These are phyloP conservation scores for Lepidium africanum DNA, from an alignment of 345 rosid species.

Conservation along the genomic window DNA sequence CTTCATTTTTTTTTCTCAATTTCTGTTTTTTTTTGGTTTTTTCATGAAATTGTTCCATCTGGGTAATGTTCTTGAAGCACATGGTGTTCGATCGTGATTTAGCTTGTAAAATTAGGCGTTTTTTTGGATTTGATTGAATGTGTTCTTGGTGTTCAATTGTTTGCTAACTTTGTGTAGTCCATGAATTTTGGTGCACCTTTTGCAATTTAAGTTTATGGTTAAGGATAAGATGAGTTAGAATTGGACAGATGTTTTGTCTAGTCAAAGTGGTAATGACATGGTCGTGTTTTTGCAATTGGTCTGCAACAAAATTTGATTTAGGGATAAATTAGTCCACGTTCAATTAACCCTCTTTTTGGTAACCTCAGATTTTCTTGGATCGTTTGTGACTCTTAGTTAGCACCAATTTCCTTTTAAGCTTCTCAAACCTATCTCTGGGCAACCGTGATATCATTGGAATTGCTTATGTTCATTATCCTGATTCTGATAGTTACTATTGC, in stretches of 20 bases:
- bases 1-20: neutral
- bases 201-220: neutral
- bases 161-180: neutral
- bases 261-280: neutral
- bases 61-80: neutral
- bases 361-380: neutral
- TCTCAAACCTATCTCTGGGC: neutral
- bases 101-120: slow-evolving; percentile 2
- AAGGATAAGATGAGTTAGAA: neutral
- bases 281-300: neutral
- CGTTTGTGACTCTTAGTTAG: neutral
- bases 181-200: neutral
- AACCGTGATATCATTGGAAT: neutral
- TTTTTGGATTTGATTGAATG: neutral
- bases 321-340: neutral
- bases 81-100: neutral
- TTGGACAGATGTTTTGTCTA: neutral
- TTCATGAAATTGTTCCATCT: neutral
- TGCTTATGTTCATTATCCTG: neutral
- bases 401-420: neutral
- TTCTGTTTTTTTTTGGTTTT: neutral
- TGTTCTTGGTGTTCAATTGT: neutral
- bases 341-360: neutral
- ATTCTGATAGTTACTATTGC: neutral
- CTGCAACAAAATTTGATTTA: neutral